Conservation (phyloP, 2,329 filamentous ascomycete genomes). For the Scedosporium boydii region DNA sequence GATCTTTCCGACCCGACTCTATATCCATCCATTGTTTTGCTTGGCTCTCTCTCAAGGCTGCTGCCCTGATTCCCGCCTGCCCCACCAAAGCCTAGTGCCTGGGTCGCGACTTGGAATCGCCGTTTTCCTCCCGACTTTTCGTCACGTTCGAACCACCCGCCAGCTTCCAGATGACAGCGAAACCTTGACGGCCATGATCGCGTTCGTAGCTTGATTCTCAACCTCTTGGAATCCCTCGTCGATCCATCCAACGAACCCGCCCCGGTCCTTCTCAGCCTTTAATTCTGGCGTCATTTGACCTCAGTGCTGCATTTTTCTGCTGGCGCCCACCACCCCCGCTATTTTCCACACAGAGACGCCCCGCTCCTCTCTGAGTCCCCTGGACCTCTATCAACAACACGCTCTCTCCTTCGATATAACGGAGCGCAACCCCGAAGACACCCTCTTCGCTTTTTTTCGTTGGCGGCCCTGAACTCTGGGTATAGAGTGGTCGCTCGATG, state of each 20-base stretch:
- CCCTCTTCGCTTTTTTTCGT: background rate
- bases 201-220: background rate
- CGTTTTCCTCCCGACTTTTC: background rate
- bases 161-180: background rate
- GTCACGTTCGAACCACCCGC: background rate
- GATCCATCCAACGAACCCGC: background rate
- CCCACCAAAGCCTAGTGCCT: background rate
- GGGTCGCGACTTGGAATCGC: background rate
- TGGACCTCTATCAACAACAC: too few relatives aligned
- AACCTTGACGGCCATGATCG: background rate
- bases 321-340: too few relatives aligned
- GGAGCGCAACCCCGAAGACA: background rate
- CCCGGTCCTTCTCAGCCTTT: background rate
- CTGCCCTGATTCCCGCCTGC: background rate
- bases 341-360: too few relatives aligned
- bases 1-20: background rate
- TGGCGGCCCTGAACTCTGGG: background rate
- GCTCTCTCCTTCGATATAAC: background rate
- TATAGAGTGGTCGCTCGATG: background rate
- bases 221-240: background rate
- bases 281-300: too few relatives aligned
- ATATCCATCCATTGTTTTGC: background rate
- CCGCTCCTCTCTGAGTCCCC: too few relatives aligned
- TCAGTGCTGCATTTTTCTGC: too few relatives aligned
- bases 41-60: background rate